Percentiles rank a stretch among this genome's conserved stretches.
These are phyloP conservation scores for Seiridium unicorne DNA, from an alignment of 2,329 filamentous ascomycete species.

Conservation along the genomic window DNA sequence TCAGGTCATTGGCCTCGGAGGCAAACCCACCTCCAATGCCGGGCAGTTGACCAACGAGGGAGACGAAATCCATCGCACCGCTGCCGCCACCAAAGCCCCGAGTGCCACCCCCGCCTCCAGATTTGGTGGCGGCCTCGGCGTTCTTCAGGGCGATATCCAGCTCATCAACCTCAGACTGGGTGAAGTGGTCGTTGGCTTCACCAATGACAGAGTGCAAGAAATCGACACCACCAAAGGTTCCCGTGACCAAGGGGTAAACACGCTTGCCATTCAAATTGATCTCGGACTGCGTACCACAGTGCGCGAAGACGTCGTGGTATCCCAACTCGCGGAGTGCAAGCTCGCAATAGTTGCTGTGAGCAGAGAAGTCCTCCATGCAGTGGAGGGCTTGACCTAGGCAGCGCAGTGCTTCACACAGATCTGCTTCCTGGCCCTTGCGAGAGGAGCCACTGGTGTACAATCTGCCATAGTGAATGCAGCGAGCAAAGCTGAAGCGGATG, in stretches of 20 bases:
- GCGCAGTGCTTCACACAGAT: constrained; percentile 77
- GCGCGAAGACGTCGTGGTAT: constrained; percentile 67
- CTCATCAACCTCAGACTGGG: constrained; percentile 81
- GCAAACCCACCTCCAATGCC: constrained; percentile 65
- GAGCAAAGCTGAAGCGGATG: constrained; percentile 70
- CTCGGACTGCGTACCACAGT: constrained; percentile 66
- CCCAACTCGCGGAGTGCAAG: constrained; percentile 73
- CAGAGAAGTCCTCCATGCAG: constrained; percentile 76
- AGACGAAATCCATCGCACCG: constrained; percentile 60
- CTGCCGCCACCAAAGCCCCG: constrained; percentile 42
- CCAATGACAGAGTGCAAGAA: constrained; percentile 78
- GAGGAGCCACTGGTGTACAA: constrained; percentile 67
- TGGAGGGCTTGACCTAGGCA: constrained; percentile 76
- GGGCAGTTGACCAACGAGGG: constrained; percentile 74
- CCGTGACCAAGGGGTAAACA: constrained; percentile 74
- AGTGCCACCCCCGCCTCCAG: constrained; percentile 30
- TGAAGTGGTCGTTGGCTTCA: constrained; percentile 80
- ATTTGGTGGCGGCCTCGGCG: constrained; percentile 51
- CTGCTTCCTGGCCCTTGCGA: constrained; percentile 66
- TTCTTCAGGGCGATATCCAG: constrained; percentile 73
- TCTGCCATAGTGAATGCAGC: constrained; percentile 75
- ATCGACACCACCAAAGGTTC: constrained; percentile 77
- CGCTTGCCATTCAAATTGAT: constrained; percentile 64
- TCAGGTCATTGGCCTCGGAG: constrained; percentile 62
- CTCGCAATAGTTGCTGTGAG: constrained; percentile 83